Conservation (phyloP, 2,329 filamentous ascomycete species). For the Phyllosticta citriasiana region DNA sequence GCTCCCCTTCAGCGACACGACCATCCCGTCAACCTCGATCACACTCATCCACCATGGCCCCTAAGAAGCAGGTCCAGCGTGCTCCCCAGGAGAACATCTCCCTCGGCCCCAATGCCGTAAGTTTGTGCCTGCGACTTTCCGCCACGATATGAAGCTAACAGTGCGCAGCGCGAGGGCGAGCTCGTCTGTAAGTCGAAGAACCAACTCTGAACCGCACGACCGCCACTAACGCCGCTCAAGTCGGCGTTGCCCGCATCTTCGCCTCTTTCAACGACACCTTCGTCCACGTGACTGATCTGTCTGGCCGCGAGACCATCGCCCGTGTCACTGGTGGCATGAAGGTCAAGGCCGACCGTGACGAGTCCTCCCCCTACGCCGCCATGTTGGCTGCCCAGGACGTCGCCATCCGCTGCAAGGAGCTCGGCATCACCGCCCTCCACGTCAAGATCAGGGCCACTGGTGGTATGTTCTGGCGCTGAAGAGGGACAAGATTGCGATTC, state of each 20-base stretch:
- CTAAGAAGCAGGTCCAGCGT: constrained; percentile 71
- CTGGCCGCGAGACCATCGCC: constrained; percentile 98
- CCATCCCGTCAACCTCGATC: constrained; percentile 31
- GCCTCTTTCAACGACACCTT: constrained; percentile 59
- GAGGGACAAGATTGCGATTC: neutral
- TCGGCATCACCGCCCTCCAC: constrained; percentile 91
- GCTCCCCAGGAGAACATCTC: constrained; percentile 82
- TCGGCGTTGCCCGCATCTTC: constrained; percentile 96
- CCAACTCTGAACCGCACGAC: neutral
- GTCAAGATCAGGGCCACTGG: constrained; percentile 99
- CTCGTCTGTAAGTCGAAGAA: constrained; percentile 7
- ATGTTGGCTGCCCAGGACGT: constrained; percentile 98
- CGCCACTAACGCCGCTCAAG: neutral
- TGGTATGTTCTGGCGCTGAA: constrained; percentile 48
- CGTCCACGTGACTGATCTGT: constrained; percentile 98
- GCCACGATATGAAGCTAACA: neutral
- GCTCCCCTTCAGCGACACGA: constrained; percentile 6
- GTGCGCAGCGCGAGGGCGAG: constrained; percentile 64
- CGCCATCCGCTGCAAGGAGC: constrained; percentile 77
- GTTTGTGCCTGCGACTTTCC: neutral
- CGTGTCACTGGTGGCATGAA: constrained; percentile 99
- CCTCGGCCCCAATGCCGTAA: constrained; percentile 75
- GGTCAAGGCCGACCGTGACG: constrained; percentile 98
- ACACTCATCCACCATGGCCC: constrained; percentile 60
- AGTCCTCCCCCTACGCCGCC: constrained; percentile 98